phyloP scores from a whole-genome alignment of 768 basidiomycete genomes.

The Punctularia strigosozonata region DNA sequence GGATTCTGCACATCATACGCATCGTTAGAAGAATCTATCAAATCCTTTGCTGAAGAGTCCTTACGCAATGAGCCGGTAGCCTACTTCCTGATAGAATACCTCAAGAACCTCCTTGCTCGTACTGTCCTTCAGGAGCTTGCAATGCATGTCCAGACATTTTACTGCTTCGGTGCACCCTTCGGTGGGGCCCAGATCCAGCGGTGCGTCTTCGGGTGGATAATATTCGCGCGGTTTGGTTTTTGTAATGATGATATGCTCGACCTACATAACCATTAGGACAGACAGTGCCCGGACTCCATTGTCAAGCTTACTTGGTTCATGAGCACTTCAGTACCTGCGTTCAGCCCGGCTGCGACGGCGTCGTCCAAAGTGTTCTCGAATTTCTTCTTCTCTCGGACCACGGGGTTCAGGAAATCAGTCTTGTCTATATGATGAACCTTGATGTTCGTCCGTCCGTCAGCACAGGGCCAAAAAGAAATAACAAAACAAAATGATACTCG shows the following conservation, averaged over 20 bases:
- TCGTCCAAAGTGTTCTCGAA: constrained; percentile 92
- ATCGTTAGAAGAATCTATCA: constrained; percentile 1
- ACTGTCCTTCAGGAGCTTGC: constrained; percentile 82
- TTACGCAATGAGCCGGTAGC: constrained; percentile 46
- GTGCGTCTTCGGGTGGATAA: constrained; percentile 72
- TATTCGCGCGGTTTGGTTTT: constrained; percentile 81
- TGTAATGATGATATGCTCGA: constrained; percentile 84
- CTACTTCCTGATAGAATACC: constrained; percentile 97
- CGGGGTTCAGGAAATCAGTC: constrained; percentile 86
- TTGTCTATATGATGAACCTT: constrained; percentile 83
- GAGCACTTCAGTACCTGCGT: constrained; percentile 88
- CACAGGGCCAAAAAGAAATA: not conserved
- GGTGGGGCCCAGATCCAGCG: constrained; percentile 75
- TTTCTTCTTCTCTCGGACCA: constrained; percentile 92
- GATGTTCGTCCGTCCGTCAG: not conserved
- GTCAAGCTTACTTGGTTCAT: constrained; percentile 71
- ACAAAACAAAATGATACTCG: constrained; percentile 20
- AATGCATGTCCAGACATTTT: constrained; percentile 81
- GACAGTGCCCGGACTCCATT: not conserved
- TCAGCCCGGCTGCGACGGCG: constrained; percentile 85
- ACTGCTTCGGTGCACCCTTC: constrained; percentile 85
- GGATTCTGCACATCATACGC: constrained; percentile 47
- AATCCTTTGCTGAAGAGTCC: not conserved
- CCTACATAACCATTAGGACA: constrained; percentile 29
- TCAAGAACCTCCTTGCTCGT: constrained; percentile 95